Percentiles rank a stretch among this genome's conserved stretches.
Conservation (phyloP, 768 basidiomycete genomes). For the Agrocybe pediades region DNA sequence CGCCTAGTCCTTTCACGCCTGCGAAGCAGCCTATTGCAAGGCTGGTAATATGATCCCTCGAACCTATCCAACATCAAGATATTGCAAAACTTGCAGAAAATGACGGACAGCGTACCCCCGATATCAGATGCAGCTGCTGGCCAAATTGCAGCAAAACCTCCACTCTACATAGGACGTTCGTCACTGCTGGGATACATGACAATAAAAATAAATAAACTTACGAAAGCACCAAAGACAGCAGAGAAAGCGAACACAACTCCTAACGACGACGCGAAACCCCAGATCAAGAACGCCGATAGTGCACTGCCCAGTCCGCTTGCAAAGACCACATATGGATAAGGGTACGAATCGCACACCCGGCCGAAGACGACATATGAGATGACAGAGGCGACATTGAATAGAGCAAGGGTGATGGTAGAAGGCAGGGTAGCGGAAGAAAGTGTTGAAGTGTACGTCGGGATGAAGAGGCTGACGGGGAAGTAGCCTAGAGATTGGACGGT, state of each 20-base stretch:
- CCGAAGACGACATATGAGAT: constrained; percentile 9
- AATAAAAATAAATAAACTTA: not conserved
- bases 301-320: constrained; percentile 9
- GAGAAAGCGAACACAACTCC: constrained; percentile 9
- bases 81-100: not conserved
- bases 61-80: not conserved
- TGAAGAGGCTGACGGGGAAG: constrained; percentile 12
- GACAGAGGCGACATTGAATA: constrained; percentile 9
- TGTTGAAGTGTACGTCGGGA: constrained; percentile 10
- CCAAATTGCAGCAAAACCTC: not conserved
- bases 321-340: constrained; percentile 12
- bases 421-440: constrained; percentile 9
- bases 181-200: not conserved
- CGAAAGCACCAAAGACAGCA: constrained; percentile 8
- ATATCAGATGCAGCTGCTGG: not conserved
- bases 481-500: constrained; percentile 6
- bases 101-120: not conserved
- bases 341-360: constrained; percentile 10
- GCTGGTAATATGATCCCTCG: constrained; percentile 12
- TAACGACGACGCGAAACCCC: constrained; percentile 13
- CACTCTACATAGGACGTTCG: not conserved
- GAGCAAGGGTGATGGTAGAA: constrained; percentile 7
- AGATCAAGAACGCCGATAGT: constrained; percentile 7
- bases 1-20: constrained; percentile 7
- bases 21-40: constrained; percentile 12